Conservation (phyloP, 2,329 filamentous ascomycete genomes). For the Corinectria fuckeliana region DNA sequence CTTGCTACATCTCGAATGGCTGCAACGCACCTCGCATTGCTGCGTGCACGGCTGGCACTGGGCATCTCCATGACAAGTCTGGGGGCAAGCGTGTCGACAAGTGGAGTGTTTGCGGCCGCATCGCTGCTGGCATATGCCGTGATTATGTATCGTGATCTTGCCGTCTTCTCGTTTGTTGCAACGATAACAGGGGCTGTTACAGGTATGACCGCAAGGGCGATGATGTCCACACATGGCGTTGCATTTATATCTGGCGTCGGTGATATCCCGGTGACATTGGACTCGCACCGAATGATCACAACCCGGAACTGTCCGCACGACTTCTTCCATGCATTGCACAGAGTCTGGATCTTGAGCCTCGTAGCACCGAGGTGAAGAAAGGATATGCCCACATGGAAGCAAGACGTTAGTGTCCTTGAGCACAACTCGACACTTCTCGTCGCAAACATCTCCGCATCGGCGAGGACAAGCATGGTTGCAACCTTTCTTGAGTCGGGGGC, state of each 20-base stretch:
- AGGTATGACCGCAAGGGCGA: background rate
- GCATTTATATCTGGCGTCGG: background rate
- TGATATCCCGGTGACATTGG: background rate
- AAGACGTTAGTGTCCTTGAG: constrained; percentile 27
- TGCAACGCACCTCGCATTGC: constrained; percentile 62
- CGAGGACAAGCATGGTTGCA: constrained; percentile 54
- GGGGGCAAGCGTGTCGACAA: background rate
- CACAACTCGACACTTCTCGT: constrained; percentile 43
- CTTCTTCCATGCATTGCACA: background rate
- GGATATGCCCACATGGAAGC: background rate
- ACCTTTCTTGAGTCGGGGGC: constrained; percentile 47
- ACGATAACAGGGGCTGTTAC: background rate
- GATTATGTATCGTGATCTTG: background rate
- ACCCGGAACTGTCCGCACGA: background rate
- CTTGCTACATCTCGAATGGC: constrained; percentile 61
- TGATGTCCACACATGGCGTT: background rate
- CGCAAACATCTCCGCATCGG: constrained; percentile 53
- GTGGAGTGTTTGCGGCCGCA: background rate
- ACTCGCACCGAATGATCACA: background rate
- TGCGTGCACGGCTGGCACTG: constrained; percentile 55
- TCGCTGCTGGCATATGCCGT: background rate
- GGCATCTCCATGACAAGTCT: constrained; percentile 57
- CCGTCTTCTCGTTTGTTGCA: background rate
- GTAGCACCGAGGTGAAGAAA: background rate
- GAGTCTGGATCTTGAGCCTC: background rate